These are phyloP conservation scores for Fusarium haematococcum DNA, from an alignment of 2,329 filamentous ascomycete species.

Conservation along the genomic window DNA sequence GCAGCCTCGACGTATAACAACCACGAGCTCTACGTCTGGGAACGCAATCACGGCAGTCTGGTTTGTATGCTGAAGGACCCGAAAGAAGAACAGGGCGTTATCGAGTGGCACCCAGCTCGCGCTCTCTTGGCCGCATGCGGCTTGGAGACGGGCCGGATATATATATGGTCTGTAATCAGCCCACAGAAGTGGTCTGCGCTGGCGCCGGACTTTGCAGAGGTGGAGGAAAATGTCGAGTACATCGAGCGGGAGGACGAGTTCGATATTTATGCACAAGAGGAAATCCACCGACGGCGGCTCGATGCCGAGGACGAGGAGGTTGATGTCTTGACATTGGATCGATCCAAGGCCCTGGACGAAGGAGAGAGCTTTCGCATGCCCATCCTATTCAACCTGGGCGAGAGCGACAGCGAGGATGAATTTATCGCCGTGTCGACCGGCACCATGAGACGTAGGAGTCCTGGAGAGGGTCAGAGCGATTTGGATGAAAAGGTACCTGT, in stretches of 20 bases:
- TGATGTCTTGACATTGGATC: conserved; percentile 85
- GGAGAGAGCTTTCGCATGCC: conserved; percentile 86
- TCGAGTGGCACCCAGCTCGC: conserved; percentile 95
- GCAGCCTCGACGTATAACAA: conserved; percentile 98
- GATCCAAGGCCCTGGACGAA: conserved; percentile 69
- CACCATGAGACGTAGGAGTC: conserved; percentile 88
- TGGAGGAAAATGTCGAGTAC: conserved; percentile 98
- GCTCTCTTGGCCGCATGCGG: conserved; percentile 92
- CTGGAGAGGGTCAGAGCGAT: conserved; percentile 77
- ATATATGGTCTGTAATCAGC: conserved; percentile 95
- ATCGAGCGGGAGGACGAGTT: conserved; percentile 97
- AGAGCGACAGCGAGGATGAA: conserved; percentile 96
- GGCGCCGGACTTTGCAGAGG: conserved; percentile 95
- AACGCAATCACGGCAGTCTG: conserved; percentile 90
- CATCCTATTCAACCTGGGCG: conserved; percentile 89
- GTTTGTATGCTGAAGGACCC: conserved; percentile 97
- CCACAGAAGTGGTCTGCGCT: conserved; percentile 98
- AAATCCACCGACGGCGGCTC: conserved; percentile 89
- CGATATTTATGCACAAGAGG: conserved; percentile 95
- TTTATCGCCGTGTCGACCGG: conserved; percentile 76
- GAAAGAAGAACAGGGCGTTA: conserved; percentile 94
- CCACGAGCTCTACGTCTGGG: conserved; percentile 98
- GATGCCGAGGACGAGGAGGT: conserved; percentile 95
- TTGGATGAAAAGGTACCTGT: conserved; percentile 52
- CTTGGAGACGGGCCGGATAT: conserved; percentile 91